Evolutionary conservation across 2,329 filamentous ascomycete genomes (phyloP), one percentile per base, ranked within the genome.

Genomic region (Chaetomium sp.): DNA sequence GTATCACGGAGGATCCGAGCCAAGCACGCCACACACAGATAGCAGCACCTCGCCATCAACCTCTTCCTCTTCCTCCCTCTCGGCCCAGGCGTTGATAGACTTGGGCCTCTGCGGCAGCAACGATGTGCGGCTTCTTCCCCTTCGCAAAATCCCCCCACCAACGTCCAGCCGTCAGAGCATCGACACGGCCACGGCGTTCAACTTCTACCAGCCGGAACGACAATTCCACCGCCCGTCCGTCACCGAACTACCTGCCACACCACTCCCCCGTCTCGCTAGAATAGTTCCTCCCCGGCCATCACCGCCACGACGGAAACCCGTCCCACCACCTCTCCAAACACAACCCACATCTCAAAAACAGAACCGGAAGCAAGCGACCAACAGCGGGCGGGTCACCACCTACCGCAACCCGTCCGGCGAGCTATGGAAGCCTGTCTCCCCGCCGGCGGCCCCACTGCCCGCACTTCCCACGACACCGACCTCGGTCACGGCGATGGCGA

Each of bases 341-440:
- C 14, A 7, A 9, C 1, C 5, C 3, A 38, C 4, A 5, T 27
- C 8, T 43, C 36, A 12, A 47, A 4, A 8, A 9, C 34, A 33
- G 48, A 41, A n/a, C 10, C 14, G 11, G 5, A 14, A 10, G n/a
- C 7, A 5, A 12, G 32, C 14, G 12, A 32, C 6, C 44, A 38
- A 27, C 19, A 27, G 19, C 19, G 19, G 19, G 3, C 19, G 19
- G 19, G 19, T 33, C n/a, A 45, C 19, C 14, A 36, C n/a, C 1
- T 60, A 60, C 45, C 47, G 56, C 42, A 60, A 60, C 56, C 58
- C 56, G 8, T 53, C 56, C 36, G 58, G 58, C 40, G 56, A 58
- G 37, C 58, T 56, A 1, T 60, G 58, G 58, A 52, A 53, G 6
- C 48, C 27, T 19, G 58, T 60, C 10, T 56, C 58, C 6, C 56